phyloP scores from a whole-genome alignment of 345 rosid species.

The Pugionium cornutum region DNA sequence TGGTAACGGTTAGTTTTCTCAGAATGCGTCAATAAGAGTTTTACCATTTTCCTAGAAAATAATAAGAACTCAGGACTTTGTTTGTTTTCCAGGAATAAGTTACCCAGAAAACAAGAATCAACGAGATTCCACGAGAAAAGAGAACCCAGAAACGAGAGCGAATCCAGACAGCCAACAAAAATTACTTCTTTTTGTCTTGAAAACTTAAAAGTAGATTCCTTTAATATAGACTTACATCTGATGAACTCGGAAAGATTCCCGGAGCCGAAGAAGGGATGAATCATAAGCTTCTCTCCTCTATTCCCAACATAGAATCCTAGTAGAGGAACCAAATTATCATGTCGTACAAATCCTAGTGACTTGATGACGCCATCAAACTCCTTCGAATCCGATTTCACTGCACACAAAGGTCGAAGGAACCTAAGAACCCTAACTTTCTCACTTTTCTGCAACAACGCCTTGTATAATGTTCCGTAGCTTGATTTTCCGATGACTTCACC shows the following conservation, averaged over 20 bases:
- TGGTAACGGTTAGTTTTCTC: neutral
- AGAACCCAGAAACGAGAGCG: neutral
- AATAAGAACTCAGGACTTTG: conserved; percentile 14
- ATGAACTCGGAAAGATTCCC: conserved; percentile 76
- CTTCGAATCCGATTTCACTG: conserved; percentile 41
- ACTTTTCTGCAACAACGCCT: conserved; percentile 62
- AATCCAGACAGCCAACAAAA: conserved; percentile 21
- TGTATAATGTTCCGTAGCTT: conserved; percentile 80
- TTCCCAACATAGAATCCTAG: conserved; percentile 84
- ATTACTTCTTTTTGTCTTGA: conserved; percentile 24
- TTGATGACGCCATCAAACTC: conserved; percentile 57
- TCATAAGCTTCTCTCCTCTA: conserved; percentile 91
- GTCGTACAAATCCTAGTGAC: conserved; percentile 61
- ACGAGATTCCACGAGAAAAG: conserved; percentile 11
- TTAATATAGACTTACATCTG: conserved; percentile 50
- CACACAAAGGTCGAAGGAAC: conserved; percentile 78
- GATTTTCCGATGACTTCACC: conserved; percentile 97
- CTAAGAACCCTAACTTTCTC: conserved; percentile 62
- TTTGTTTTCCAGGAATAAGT: neutral
- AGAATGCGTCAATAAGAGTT: neutral
- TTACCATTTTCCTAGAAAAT: conserved; percentile 17
- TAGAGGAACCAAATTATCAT: conserved; percentile 81
- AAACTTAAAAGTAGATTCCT: conserved; percentile 7
- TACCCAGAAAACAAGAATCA: neutral
- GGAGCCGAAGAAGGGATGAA: conserved; percentile 65